Percentiles rank a stretch among this genome's conserved stretches.
phyloP scores from a whole-genome alignment of 257 asterid species.

The Solanum paucissectum region DNA sequence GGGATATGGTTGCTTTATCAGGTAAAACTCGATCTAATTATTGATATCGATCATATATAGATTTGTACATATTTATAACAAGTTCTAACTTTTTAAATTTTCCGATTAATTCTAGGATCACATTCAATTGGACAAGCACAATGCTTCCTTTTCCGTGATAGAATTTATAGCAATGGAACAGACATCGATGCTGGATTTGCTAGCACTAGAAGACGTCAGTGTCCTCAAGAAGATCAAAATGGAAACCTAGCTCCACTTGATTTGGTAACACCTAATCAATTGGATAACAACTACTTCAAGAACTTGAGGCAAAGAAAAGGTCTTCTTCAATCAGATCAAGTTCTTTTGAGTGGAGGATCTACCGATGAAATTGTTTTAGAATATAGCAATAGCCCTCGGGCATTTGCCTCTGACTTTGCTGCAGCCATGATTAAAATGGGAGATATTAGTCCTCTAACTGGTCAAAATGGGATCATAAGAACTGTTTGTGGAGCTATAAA shows the following conservation, averaged over 20 bases:
- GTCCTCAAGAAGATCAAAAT: slow-evolving; percentile 15
- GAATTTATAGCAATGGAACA: slow-evolving; percentile 34
- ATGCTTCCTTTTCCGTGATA: slow-evolving; percentile 15
- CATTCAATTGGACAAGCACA: background rate
- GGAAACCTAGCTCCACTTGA: slow-evolving; percentile 30
- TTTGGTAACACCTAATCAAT: slow-evolving; percentile 35
- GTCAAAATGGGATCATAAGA: background rate
- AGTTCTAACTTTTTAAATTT: background rate
- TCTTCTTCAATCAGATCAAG: slow-evolving; percentile 33
- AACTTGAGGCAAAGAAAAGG: slow-evolving; percentile 21
- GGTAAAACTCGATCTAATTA: background rate
- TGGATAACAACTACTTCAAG: slow-evolving; percentile 32
- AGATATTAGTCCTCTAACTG: slow-evolving; percentile 23
- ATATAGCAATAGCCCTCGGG: background rate
- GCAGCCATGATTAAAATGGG: slow-evolving; percentile 28
- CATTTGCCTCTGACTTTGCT: slow-evolving; percentile 23
- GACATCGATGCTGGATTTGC: slow-evolving; percentile 29
- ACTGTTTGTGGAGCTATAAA: slow-evolving; percentile 18
- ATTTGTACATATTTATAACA: background rate
- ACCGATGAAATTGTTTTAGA: background rate
- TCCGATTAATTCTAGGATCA: background rate
- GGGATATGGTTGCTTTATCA: background rate
- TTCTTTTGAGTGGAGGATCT: background rate
- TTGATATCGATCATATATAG: background rate
- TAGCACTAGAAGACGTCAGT: background rate